Conservation (phyloP, 176 grass and related monocot species). For the Eremochloa ophiuroides region DNA sequence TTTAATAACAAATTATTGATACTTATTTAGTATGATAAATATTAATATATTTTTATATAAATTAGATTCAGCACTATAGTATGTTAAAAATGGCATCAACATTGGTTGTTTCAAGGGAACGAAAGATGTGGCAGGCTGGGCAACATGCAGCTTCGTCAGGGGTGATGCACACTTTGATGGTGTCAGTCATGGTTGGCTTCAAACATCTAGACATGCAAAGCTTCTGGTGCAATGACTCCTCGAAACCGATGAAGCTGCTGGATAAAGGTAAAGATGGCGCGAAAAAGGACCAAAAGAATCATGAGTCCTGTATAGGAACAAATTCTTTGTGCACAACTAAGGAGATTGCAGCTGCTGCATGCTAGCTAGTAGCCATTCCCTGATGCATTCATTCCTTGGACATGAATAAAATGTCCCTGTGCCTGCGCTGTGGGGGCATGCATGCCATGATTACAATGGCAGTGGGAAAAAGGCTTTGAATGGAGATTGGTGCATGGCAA, state of each 20-base stretch:
- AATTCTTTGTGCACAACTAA: slow-evolving; percentile 76
- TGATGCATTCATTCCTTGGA: slow-evolving; percentile 21
- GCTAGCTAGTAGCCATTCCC: slow-evolving; percentile 17
- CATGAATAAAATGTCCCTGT: slow-evolving; percentile 37
- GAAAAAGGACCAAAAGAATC: slow-evolving; percentile 33
- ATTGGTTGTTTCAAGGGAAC: slow-evolving; percentile 3
- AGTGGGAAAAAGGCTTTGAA: slow-evolving; percentile 47
- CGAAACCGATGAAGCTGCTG: slow-evolving; percentile 36
- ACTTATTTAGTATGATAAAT: background rate
- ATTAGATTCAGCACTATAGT: background rate
- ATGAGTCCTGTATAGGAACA: slow-evolving; percentile 17
- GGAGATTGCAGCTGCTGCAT: slow-evolving; percentile 35
- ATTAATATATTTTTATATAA: background rate
- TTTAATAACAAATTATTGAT: too few relatives aligned
- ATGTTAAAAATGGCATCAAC: background rate
- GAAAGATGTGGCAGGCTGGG: slow-evolving; percentile 8
- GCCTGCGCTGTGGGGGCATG: slow-evolving; percentile 52
- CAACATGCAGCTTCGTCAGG: slow-evolving; percentile 32
- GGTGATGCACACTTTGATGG: slow-evolving; percentile 43
- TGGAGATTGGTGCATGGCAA: slow-evolving; percentile 61
- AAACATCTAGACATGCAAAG: slow-evolving; percentile 76
- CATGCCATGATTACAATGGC: slow-evolving; percentile 38
- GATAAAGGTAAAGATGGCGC: slow-evolving; percentile 53
- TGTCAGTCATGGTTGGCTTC: slow-evolving; percentile 70
- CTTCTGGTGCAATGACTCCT: slow-evolving; percentile 44